Conservation (phyloP, 2,329 filamentous ascomycete species). For the Epichloe bromicola region DNA sequence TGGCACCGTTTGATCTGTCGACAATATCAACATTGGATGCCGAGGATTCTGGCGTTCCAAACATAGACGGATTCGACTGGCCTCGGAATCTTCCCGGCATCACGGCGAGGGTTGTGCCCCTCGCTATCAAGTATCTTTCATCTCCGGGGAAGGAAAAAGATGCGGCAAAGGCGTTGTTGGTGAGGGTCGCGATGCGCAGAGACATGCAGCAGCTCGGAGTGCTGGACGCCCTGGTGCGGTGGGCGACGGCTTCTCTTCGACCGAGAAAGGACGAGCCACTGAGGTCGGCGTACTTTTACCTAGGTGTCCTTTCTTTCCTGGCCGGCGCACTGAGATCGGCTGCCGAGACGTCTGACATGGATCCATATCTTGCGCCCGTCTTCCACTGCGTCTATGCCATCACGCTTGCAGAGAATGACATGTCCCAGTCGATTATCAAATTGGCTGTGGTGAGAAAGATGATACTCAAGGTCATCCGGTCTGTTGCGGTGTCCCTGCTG, state of each 20-base stretch:
- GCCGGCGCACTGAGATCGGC: constrained; percentile 58
- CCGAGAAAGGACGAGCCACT: constrained; percentile 23
- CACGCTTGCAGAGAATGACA: constrained; percentile 33
- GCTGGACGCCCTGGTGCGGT: constrained; percentile 52
- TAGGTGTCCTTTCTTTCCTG: constrained; percentile 69
- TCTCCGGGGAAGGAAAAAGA: constrained; percentile 78
- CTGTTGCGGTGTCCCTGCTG: constrained; percentile 54
- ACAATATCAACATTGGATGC: constrained; percentile 59
- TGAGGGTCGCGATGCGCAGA: constrained; percentile 65
- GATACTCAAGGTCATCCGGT: constrained; percentile 72
- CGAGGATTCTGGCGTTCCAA: constrained; percentile 30
- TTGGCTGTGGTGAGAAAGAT: constrained; percentile 74
- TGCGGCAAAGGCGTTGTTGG: constrained; percentile 71
- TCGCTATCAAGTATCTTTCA: constrained; percentile 59
- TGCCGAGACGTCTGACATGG: constrained; percentile 61
- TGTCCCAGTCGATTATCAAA: constrained; percentile 43
- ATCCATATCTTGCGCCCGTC: constrained; percentile 49
- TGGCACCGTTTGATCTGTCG: constrained; percentile 80
- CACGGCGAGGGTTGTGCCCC: constrained; percentile 52
- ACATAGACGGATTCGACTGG: constrained; percentile 38
- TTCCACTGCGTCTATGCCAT: constrained; percentile 53
- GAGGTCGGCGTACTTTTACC: constrained; percentile 56
- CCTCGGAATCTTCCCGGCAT: constrained; percentile 54
- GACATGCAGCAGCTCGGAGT: constrained; percentile 78
- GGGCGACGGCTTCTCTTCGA: constrained; percentile 52